Evolutionary conservation across 139 green algal genomes (phyloP), one percentile per base, ranked within the genome.

Genomic region (Microglena sp.): DNA sequence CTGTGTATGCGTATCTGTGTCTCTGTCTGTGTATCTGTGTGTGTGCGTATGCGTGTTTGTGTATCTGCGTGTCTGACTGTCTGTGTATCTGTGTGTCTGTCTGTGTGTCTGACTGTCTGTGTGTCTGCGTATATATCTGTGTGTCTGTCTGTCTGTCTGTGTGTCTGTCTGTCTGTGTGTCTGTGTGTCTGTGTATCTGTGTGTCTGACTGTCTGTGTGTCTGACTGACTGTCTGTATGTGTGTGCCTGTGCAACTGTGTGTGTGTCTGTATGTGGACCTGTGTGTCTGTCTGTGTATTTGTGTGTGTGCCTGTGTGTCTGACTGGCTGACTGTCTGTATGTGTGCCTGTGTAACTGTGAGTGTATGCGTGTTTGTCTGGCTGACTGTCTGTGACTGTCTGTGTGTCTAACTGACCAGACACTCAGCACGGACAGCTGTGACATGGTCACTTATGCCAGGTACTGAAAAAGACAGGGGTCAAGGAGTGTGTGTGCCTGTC

Each of bases 371-470:
- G n/a, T n/a, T n/a, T n/a, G n/a, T n/a, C n/a, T n/a, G n/a, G n/a
- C n/a, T n/a, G n/a, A n/a, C n/a, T n/a, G n/a, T n/a, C n/a, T n/a
- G n/a, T n/a, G n/a, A n/a, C n/a, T n/a, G n/a, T n/a, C n/a, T n/a
- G n/a, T n/a, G n/a, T n/a, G n/a, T n/a, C n/a, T n/a, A n/a, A n/a
- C n/a, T n/a, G n/a, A n/a, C n/a, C n/a, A n/a, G n/a, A n/a, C n/a
- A n/a, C n/a, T n/a, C n/a, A 87, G 72, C 55, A 87, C 68, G 3
- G 84, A 75, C 75, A 95, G 74, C 50, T 86, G 84, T 0, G 80
- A 70, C 68, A 96, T 81, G 73, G 85, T 88, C 68, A 95, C 87
- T 62, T 98, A 79, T 8, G 87, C 89, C 55, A 98, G 84, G 82
- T 98, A 99, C 64, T 75, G 58, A 56, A 56, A 35, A 69, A 26